Conservation (phyloP, 352 stramenopile genomes). For the Phytopythium chamaehyphon region DNA sequence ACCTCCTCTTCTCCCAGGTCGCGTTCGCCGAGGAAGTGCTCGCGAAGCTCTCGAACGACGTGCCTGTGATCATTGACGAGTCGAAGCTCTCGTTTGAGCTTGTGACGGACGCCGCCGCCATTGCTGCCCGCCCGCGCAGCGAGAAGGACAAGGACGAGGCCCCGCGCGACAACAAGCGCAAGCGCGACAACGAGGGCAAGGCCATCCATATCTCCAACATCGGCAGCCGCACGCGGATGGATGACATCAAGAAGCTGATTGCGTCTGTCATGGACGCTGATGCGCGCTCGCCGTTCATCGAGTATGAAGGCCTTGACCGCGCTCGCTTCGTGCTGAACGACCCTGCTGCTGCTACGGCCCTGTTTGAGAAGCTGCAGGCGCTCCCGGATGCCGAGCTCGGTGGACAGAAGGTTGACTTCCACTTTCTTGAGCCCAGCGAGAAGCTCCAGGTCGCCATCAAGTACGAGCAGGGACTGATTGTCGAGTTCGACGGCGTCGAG, state of each 20-base stretch:
- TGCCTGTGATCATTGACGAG: slow-evolving; percentile 52
- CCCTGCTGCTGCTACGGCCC: slow-evolving; percentile 29
- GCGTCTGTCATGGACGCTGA: slow-evolving; percentile 41
- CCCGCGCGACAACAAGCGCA: slow-evolving; percentile 70
- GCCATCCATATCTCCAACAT: slow-evolving; percentile 83
- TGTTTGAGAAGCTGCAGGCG: slow-evolving; percentile 76
- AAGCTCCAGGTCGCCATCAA: slow-evolving; percentile 73
- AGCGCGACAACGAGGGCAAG: slow-evolving; percentile 66
- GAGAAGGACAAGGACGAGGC: slow-evolving; percentile 32
- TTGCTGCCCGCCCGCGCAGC: slow-evolving; percentile 62
- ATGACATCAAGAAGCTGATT: slow-evolving; percentile 85
- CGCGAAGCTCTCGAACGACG: slow-evolving; percentile 31
- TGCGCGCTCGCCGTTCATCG: slow-evolving; percentile 63
- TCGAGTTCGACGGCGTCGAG: slow-evolving; percentile 75
- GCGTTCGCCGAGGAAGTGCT: slow-evolving; percentile 60
- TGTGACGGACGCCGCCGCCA: slow-evolving; percentile 66
- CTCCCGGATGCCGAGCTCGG: slow-evolving; percentile 54
- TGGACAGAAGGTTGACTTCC: slow-evolving; percentile 75
- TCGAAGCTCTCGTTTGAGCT: slow-evolving; percentile 70
- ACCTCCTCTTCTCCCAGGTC: slow-evolving; percentile 75
- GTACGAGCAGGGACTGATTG: slow-evolving; percentile 85
- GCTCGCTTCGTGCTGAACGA: slow-evolving; percentile 67
- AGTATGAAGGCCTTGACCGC: slow-evolving; percentile 74
- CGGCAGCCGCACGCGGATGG: slow-evolving; percentile 54
- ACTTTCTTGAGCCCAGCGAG: slow-evolving; percentile 65